A percentile compares a stretch with the other conserved stretches of the same genome.
phyloP scores from a whole-genome alignment of 805 yeast genomes.

The Metschnikowia proteae region DNA sequence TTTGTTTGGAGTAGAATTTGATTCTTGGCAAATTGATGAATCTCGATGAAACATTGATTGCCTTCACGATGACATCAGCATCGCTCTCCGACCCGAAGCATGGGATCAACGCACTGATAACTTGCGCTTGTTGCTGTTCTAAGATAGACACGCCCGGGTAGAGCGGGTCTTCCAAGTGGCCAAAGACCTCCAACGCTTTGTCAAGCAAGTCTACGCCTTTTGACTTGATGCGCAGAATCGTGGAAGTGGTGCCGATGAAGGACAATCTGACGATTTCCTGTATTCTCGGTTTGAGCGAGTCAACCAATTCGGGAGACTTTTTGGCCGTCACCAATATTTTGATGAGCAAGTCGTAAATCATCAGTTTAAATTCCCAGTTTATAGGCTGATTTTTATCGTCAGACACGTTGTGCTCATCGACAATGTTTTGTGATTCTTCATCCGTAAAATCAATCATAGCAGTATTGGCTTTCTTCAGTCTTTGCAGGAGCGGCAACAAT shows the following conservation, averaged over 20 bases:
- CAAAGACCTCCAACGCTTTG: constrained; percentile 56
- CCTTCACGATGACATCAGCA: constrained; percentile 68
- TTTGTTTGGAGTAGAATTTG: constrained; percentile 42
- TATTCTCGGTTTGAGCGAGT: constrained; percentile 42
- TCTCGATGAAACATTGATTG: constrained; percentile 73
- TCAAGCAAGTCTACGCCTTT: constrained; percentile 67
- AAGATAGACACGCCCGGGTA: constrained; percentile 66
- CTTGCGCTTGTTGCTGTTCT: constrained; percentile 93
- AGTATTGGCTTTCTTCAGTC: constrained; percentile 32
- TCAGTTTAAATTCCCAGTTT: constrained; percentile 52
- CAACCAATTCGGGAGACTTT: constrained; percentile 35
- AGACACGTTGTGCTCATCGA: constrained; percentile 29
- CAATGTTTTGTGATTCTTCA: constrained; percentile 40
- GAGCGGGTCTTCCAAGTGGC: constrained; percentile 64
- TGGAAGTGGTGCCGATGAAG: constrained; percentile 76
- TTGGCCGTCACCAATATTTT: constrained; percentile 40
- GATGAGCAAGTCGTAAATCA: constrained; percentile 45
- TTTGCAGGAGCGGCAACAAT: constrained; percentile 39
- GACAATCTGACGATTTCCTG: constrained; percentile 73
- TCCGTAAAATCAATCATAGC: constrained; percentile 32
- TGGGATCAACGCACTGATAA: constrained; percentile 83
- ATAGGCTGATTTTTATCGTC: constrained; percentile 51
- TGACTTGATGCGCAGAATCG: constrained; percentile 54
- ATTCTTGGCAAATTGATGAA: constrained; percentile 52
- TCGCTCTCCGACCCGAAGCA: constrained; percentile 74